Conservation (phyloP, 2,329 filamentous ascomycete genomes). For the Aspergillus sclerotialis region DNA sequence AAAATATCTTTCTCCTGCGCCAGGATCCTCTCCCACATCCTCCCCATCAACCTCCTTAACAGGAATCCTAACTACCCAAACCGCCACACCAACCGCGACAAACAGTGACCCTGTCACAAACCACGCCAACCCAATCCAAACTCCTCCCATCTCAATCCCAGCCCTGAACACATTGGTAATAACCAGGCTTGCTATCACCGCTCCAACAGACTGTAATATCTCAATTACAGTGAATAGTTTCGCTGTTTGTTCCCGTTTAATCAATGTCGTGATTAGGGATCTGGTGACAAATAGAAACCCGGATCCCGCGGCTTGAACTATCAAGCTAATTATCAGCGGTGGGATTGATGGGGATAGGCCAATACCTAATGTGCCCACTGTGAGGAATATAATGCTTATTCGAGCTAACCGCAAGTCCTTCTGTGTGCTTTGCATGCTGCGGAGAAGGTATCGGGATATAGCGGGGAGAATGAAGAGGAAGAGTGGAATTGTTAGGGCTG, state of each 20-base stretch:
- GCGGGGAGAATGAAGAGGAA: constrained; percentile 41
- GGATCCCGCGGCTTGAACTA: constrained; percentile 43
- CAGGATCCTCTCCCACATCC: too few relatives aligned
- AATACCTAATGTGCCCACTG: constrained; percentile 40
- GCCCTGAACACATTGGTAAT: constrained; percentile 41
- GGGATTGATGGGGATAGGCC: constrained; percentile 38
- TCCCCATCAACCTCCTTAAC: constrained; percentile 5
- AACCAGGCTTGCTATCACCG: constrained; percentile 41
- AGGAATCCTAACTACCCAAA: constrained; percentile 22
- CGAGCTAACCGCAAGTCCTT: constrained; percentile 44
- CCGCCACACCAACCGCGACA: constrained; percentile 20
- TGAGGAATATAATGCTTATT: constrained; percentile 37
- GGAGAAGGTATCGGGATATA: constrained; percentile 32
- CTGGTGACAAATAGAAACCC: constrained; percentile 43
- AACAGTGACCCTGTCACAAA: constrained; percentile 32
- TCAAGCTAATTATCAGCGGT: constrained; percentile 37
- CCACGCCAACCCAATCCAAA: constrained; percentile 45
- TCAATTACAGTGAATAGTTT: constrained; percentile 45
- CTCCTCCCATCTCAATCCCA: constrained; percentile 39
- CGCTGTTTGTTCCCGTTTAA: constrained; percentile 42
- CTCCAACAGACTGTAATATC: constrained; percentile 41
- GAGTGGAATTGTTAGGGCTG: constrained; percentile 41
- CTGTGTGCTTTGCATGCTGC: constrained; percentile 28
- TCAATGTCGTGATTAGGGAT: constrained; percentile 41
- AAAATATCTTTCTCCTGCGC: not conserved